These are phyloP conservation scores for Botrytis elliptica DNA, from an alignment of 2,329 filamentous ascomycete genomes.

Conservation along the genomic window DNA sequence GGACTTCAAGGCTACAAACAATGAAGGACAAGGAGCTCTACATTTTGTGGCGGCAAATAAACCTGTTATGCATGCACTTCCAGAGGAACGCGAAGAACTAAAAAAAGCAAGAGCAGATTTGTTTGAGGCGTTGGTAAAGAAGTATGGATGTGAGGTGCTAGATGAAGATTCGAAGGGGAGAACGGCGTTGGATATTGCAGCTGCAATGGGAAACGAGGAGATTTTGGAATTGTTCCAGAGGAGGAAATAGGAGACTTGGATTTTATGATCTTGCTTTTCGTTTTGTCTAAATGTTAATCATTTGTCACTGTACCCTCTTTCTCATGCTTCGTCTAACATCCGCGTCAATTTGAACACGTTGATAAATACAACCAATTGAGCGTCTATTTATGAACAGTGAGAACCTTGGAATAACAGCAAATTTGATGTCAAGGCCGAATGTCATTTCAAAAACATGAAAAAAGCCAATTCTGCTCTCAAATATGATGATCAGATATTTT, in stretches of 20 bases:
- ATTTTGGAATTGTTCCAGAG: conserved; percentile 7
- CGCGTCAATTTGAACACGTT: neutral
- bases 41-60: neutral
- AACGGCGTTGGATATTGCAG: conserved; percentile 8
- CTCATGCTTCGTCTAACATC: neutral
- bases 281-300: neutral
- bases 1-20: neutral
- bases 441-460: neutral
- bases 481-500: neutral
- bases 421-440: neutral
- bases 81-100: no score
- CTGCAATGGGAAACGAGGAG: neutral
- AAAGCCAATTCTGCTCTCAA: neutral
- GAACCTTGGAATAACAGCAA: neutral
- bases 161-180: conserved; percentile 12
- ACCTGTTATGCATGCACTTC: no score
- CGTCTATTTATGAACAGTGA: neutral
- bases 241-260: neutral
- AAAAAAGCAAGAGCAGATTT: no score
- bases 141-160: neutral
- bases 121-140: neutral
- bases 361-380: neutral
- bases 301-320: neutral
- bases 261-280: neutral
- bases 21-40: neutral